Evolutionary conservation across 768 basidiomycete genomes (phyloP), one percentile per base, ranked within the genome.

Genomic region (Leccinum aurantiacum): DNA sequence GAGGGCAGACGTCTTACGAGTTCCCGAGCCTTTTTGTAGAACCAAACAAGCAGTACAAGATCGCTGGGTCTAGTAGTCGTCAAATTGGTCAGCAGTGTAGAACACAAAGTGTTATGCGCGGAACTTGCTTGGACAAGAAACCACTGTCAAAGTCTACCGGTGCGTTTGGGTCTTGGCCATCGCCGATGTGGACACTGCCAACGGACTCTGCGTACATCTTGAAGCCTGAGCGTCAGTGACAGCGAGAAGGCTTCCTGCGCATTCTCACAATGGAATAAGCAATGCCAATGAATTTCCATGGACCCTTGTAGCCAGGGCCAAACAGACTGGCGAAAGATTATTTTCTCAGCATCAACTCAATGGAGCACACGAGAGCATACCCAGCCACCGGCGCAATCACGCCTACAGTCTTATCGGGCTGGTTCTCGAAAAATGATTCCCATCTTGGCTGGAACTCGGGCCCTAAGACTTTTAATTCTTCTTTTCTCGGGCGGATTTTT

Each of bases 11-110:
- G 80, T 24, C 86, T 80, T 4, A 76, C 77, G 22, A 83, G 58
- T 69, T 88, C 85, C 6, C 84, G 76, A 5, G 67, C 59, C 55
- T 76, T 78, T 63, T 87, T 88, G 68, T 85, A 87, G 0, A 67
- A 76, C 79, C 80, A 84, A 58, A 75, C 74, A 55, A 85, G 64
- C 19, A 79, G 68, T 1, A 65, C 75, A 9, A 87, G 33, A 65
- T 84, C 82, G 10, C 74, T 54, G 11, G 55, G 24, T 38, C 63
- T 65, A 13, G 5, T 33, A 31, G 7, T 13, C 37, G 10, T 53
- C 22, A 25, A 51, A 3, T 35, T 8, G 6, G 48, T 56, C 14
- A 44, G 31, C 31, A 47, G 37, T 11, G 19, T 19, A n/a, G 6
- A n/a, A 2, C 8, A 29, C 13, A 22, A 25, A 8, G 22, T 27